A percentile compares a stretch with the other conserved stretches of the same genome.
Conservation (phyloP, 495 filamentous ascomycete genomes). For the Aspergillus olivimuriae region DNA sequence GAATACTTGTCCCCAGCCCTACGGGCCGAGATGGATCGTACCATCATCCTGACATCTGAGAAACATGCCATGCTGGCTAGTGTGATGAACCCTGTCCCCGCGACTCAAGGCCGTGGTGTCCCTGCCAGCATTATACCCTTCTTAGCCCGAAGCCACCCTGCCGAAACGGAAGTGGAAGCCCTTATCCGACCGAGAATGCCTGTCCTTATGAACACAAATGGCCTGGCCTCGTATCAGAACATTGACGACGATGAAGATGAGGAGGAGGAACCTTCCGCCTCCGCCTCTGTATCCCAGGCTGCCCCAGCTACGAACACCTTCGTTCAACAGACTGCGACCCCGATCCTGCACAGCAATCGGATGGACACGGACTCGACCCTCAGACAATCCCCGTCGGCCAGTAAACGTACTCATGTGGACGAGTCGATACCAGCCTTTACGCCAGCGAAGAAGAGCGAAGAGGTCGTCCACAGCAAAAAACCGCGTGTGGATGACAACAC, state of each 20-base stretch:
- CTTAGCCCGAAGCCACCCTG: constrained; percentile 53
- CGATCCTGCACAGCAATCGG: constrained; percentile 10
- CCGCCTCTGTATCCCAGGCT: constrained; percentile 8
- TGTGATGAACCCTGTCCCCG: constrained; percentile 65
- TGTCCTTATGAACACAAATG: constrained; percentile 31
- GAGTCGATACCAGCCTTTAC: constrained; percentile 13
- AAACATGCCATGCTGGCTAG: constrained; percentile 70
- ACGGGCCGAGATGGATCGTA: constrained; percentile 68
- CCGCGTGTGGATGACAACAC: constrained; percentile 24
- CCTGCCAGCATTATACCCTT: constrained; percentile 72
- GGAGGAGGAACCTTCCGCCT: constrained; percentile 38
- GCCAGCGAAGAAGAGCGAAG: background rate
- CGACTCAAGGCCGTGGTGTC: constrained; percentile 47
- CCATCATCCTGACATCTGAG: constrained; percentile 61
- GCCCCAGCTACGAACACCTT: constrained; percentile 19
- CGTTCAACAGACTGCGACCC: constrained; percentile 19
- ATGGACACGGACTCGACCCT: constrained; percentile 14
- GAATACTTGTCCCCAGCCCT: constrained; percentile 54
- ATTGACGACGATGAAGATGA: constrained; percentile 37
- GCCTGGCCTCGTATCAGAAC: constrained; percentile 20
- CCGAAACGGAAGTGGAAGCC: constrained; percentile 60
- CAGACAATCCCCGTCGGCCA: constrained; percentile 7
- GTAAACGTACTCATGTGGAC: constrained; percentile 32
- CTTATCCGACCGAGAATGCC: constrained; percentile 65
- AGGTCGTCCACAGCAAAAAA: constrained; percentile 23